phyloP scores from a whole-genome alignment of 1,139 yeast genomes.

The Geotrichum restrictum region DNA sequence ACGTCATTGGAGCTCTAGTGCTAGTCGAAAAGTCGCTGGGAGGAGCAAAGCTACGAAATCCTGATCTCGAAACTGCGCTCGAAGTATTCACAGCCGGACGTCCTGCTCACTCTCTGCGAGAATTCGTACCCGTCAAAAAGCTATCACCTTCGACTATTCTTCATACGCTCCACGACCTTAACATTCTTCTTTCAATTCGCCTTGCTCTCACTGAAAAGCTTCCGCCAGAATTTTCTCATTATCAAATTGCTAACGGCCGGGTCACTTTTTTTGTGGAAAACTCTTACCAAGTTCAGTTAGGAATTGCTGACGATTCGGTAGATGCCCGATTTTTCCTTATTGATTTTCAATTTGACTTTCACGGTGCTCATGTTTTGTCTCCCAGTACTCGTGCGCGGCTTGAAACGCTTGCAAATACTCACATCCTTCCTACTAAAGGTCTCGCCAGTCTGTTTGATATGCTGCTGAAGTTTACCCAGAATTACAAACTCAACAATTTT shows the following conservation, averaged over 20 bases:
- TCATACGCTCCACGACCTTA: conserved; percentile 62
- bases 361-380: conserved; percentile 33
- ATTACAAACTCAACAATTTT: conserved; percentile 67
- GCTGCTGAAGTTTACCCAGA: conserved; percentile 65
- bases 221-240: conserved; percentile 61
- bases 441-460: conserved; percentile 61
- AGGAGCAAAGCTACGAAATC: conserved; percentile 85
- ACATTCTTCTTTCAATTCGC: conserved; percentile 68
- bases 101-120: conserved; percentile 70
- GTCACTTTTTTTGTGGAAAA: conserved; percentile 60
- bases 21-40: conserved; percentile 62
- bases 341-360: conserved; percentile 59
- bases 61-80: conserved; percentile 79
- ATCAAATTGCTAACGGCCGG: conserved; percentile 69
- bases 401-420: conserved; percentile 53
- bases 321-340: conserved; percentile 66
- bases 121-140: conserved; percentile 50
- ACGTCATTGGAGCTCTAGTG: conserved; percentile 58
- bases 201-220: conserved; percentile 62
- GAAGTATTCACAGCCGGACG: conserved; percentile 77
- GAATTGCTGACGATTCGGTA: conserved; percentile 60
- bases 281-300: conserved; percentile 66
- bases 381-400: conserved; percentile 46
- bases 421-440: conserved; percentile 50
- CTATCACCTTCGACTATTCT: conserved; percentile 58